These are phyloP conservation scores for Pulveroboletus sp. DNA, from an alignment of 768 basidiomycete genomes.

Conservation along the genomic window DNA sequence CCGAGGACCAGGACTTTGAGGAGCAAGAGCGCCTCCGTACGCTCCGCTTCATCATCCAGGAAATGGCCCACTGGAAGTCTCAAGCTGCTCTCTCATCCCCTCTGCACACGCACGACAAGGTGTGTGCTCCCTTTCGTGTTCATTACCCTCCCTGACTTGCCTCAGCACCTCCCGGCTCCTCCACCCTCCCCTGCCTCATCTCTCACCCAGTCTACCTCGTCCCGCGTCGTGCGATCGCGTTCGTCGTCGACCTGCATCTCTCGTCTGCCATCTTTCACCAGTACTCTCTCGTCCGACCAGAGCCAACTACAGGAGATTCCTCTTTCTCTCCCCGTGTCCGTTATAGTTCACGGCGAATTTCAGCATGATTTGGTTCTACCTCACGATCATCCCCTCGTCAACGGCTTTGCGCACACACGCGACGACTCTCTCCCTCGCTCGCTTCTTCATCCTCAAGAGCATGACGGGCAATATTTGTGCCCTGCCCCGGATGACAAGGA, in stretches of 20 bases:
- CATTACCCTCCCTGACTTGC: neutral
- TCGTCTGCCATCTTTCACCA: conserved; percentile 31
- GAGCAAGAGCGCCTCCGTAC: conserved; percentile 33
- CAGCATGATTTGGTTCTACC: conserved; percentile 24
- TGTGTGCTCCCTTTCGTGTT: neutral
- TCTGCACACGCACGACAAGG: conserved; percentile 9
- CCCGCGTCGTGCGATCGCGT: conserved; percentile 26
- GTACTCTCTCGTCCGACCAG: conserved; percentile 31
- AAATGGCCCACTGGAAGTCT: conserved; percentile 30
- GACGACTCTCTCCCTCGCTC: conserved; percentile 11
- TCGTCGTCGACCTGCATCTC: conserved; percentile 29
- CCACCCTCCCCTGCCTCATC: conserved; percentile 29
- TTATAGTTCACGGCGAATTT: conserved; percentile 26
- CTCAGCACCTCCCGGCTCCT: conserved; percentile 17
- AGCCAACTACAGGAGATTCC: conserved; percentile 25
- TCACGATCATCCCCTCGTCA: conserved; percentile 12
- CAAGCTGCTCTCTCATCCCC: neutral
- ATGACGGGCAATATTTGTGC: conserved; percentile 13
- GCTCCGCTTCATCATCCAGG: conserved; percentile 33
- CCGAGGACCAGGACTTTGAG: conserved; percentile 16
- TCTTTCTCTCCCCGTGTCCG: conserved; percentile 26
- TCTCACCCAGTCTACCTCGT: conserved; percentile 23
- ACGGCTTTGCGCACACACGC: conserved; percentile 11
- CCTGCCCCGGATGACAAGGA: conserved; percentile 23
- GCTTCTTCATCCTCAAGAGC: conserved; percentile 6